Percentiles rank a stretch among this genome's conserved stretches.
These are phyloP conservation scores for Xylaria venustula DNA, from an alignment of 495 filamentous ascomycete genomes.

Conservation along the genomic window DNA sequence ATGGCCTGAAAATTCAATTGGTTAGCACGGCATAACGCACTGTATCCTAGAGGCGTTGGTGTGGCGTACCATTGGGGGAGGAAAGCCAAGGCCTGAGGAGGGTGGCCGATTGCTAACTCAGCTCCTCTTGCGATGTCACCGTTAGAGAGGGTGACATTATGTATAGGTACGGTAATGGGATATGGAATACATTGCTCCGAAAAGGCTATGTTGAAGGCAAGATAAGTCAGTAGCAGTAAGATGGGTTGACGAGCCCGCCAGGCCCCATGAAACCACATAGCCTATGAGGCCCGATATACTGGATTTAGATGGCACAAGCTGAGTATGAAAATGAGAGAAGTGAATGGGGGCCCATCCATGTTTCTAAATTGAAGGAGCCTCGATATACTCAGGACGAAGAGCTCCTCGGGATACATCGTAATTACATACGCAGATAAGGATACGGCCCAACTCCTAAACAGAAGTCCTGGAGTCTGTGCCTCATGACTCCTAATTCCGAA, in stretches of 20 bases:
- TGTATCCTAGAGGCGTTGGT: neutral
- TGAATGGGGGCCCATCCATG: too few relatives aligned
- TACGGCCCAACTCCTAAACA: too few relatives aligned
- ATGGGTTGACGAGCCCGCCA: neutral
- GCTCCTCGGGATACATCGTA: neutral
- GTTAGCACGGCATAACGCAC: neutral
- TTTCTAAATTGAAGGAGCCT: neutral
- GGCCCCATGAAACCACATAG: neutral
- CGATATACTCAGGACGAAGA: neutral
- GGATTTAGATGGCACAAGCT: neutral
- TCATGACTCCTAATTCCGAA: neutral
- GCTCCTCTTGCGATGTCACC: neutral
- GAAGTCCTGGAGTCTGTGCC: too few relatives aligned
- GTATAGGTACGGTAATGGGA: neutral
- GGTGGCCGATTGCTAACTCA: constrained; percentile 2
- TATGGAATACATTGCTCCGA: constrained; percentile 2
- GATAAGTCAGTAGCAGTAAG: neutral
- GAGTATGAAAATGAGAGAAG: neutral
- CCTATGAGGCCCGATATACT: neutral
- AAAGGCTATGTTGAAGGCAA: neutral
- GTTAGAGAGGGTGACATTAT: constrained; percentile 5
- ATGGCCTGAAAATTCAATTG: neutral
- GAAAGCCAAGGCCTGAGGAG: constrained; percentile 4
- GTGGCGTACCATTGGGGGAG: neutral
- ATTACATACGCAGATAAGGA: neutral